phyloP scores from a whole-genome alignment of 805 yeast genomes.

The Kazachstania martiniae region DNA sequence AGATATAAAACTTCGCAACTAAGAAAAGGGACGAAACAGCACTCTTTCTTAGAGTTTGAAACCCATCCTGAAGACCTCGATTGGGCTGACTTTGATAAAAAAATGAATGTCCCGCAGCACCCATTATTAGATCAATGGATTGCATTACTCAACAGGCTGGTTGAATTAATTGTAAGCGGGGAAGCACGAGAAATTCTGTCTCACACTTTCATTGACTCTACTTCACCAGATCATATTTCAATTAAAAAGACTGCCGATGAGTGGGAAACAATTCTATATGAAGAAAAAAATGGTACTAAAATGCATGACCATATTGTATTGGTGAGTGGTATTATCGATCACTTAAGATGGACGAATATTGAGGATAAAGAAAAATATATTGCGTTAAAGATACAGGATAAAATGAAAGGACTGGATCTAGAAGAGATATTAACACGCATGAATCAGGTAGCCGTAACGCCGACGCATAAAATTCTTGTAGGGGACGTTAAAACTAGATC shows the following conservation, averaged over 20 bases:
- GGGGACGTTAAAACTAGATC: conserved; percentile 57
- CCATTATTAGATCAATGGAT: conserved; percentile 29
- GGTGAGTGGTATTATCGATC: conserved; percentile 58
- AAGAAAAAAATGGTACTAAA: neutral
- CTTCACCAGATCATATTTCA: neutral
- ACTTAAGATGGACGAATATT: conserved; percentile 26
- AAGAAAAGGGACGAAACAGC: conserved; percentile 37
- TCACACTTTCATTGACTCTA: conserved; percentile 37
- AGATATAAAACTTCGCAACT: conserved; percentile 31
- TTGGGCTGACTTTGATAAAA: conserved; percentile 9
- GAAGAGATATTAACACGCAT: too few relatives aligned
- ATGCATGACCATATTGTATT: conserved; percentile 28
- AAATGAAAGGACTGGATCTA: neutral
- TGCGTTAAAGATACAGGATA: neutral
- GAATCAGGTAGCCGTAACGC: too few relatives aligned
- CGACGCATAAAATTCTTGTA: conserved; percentile 28
- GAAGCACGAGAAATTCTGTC: conserved; percentile 51
- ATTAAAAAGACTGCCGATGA: conserved; percentile 7
- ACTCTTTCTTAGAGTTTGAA: conserved; percentile 36
- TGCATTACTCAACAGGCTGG: conserved; percentile 33
- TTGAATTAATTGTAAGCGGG: conserved; percentile 34
- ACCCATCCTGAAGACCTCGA: conserved; percentile 30
- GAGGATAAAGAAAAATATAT: neutral
- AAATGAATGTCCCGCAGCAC: conserved; percentile 6
- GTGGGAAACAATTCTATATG: too few relatives aligned